Conservation (phyloP, 306 rosid species). For the Gillenia trifoliata region DNA sequence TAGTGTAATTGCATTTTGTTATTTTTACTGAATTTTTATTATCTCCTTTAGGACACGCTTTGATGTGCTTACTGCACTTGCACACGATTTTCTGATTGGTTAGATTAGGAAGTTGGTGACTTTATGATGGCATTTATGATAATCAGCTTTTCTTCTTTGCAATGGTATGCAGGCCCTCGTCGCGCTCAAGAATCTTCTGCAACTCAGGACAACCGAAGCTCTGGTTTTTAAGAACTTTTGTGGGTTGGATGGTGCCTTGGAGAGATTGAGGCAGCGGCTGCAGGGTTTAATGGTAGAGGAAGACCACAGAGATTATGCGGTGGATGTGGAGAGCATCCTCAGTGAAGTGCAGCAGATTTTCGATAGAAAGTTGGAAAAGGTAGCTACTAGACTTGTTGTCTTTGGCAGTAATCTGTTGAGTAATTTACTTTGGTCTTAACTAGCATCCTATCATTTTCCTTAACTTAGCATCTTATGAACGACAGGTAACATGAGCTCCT, state of each 20-base stretch:
- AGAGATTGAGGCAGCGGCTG: constrained; percentile 53
- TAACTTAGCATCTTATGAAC: background rate
- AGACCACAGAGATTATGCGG: constrained; percentile 52
- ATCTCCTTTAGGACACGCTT: background rate
- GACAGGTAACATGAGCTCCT: constrained; percentile 4
- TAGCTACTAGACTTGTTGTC: constrained; percentile 11
- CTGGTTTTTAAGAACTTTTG: constrained; percentile 55
- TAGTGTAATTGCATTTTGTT: background rate
- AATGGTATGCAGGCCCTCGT: constrained; percentile 53
- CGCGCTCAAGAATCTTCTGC: constrained; percentile 65
- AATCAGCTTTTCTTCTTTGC: background rate
- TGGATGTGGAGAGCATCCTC: constrained; percentile 68
- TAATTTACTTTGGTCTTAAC: background rate
- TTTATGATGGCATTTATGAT: background rate
- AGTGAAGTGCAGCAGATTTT: constrained; percentile 61
- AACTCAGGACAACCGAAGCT: constrained; percentile 58
- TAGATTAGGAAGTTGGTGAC: background rate
- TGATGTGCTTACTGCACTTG: background rate
- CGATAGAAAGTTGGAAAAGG: constrained; percentile 43
- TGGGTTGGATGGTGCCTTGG: constrained; percentile 64
- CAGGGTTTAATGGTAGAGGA: constrained; percentile 51
- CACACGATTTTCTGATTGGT: background rate
- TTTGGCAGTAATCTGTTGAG: background rate
- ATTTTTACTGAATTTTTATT: background rate
- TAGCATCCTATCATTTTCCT: background rate